Base-by-base conservation (phyloP, 2,329 filamentous ascomycete species). In the Nemania serpens region DNA sequence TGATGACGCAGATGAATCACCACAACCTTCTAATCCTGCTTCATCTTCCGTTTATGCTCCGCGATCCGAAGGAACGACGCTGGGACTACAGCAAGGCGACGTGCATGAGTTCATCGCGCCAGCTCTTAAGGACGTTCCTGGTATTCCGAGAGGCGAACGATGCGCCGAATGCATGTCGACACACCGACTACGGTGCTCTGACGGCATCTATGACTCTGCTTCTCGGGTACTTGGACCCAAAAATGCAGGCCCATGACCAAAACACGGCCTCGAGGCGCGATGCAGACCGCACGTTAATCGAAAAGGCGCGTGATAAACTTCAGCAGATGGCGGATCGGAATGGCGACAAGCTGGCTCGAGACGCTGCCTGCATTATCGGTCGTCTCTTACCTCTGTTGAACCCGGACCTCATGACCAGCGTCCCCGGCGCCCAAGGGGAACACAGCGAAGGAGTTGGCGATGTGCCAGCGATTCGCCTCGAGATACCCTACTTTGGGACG, bases 11-110 rank as follows among this genome's bases (percentile, higher is more conserved):
- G 59, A 75, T 85, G 47, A 75, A 78, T 2, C 81, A 85, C 62
- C 79, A 81, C 65, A 77, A 80, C 36, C 75, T 85, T 2, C 71
- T 84, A 7, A 77, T 82, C 36, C 76, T 82, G 9, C 76, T 86
- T 0, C 83, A 87, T 61, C 75, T 86, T 1, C 84, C 84, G 0
- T 85, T 82, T 61, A 80, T 86, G 71, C 75, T 85, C 11, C 77
- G 75, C 22, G 71, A 76, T 37, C 68, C 74, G 1, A 66, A 70
- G 18, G 75, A 76, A 17, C 71, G 72, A 6, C 75, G 75, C 15
- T 78, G 79, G 56, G 77, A 81, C 18, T 80, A 82, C 66, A 82
- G 79, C 65, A 82, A 79, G 57, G 76, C 76, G 12, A 78, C 77
- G 1, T 82, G 81, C 61, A 71, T 84, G 47, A 76, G 77, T 11